Base-by-base conservation (phyloP, 805 yeast genomes). In the Nakazawaea siamensis region DNA sequence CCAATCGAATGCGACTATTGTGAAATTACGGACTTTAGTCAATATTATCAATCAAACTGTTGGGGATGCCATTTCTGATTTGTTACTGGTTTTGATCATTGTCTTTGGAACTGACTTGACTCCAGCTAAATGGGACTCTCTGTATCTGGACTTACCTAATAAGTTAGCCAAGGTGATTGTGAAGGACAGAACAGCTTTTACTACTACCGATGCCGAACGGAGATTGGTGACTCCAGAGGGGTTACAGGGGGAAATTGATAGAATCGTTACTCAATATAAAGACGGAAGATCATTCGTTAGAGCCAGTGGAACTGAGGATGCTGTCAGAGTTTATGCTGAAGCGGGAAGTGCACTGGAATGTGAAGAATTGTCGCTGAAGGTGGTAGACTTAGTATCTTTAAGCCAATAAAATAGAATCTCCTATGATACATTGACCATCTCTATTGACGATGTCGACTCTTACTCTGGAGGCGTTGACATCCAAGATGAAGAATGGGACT, bases 251-350 rank as follows among this genome's bases (percentile, higher is more conserved):
- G 56, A 71, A 42, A 85, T 92, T 37, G 92, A 92, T 52, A 64
- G 48, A 4, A 52, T 70, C 19, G 90, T 90, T 14, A 50, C 59
- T 8, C 58, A 71, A 45, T 76, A 65, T 43, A 46, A 60, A 0
- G 50, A 58, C 13, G 97, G 90, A 2, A 72, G 98, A 50, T 79
- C 94, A 2, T 92, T 92, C 57, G 97, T 90, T 3, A 74, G 98
- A 47, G 97, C 98, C 8, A 81, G 94, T 41, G 98, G 98, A 11
- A 92, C 98, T 1, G 98, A 92, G 55, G 94, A 92, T 55, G 97
- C 96, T 0, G 97, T 92, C 2, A 73, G 98, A 47, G 85, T 92
- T 5, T 92, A 92, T 47, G 92, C 95, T 1, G 98, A 92, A 57
- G 95, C 96, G 0, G 65, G 62, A 2, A 68, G 74, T 1, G 48